Conservation (phyloP, 2,329 filamentous ascomycete species). For the Pseudonectria buxi region DNA sequence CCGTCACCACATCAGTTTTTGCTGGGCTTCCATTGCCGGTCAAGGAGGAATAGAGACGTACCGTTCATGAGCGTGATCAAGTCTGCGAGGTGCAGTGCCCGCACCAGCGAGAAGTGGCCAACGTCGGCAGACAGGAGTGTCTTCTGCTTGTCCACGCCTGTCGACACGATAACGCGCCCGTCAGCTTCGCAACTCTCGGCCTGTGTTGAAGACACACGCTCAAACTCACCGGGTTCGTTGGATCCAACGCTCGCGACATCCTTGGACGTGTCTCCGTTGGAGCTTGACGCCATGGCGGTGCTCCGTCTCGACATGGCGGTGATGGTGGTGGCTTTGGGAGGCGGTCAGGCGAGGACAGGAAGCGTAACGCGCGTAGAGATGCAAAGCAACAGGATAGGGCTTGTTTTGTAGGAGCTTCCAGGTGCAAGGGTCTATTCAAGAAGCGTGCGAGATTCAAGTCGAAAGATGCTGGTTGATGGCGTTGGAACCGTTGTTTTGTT, state of each 20-base stretch:
- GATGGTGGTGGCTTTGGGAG: background rate
- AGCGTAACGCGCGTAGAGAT: background rate
- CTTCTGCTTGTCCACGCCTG: constrained; percentile 70
- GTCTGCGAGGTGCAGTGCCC: constrained; percentile 71
- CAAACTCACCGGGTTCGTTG: constrained; percentile 28
- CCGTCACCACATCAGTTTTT: constrained; percentile 5
- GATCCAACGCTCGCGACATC: constrained; percentile 20
- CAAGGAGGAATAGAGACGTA: constrained; percentile 26
- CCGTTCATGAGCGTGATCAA: constrained; percentile 79
- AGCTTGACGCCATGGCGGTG: constrained; percentile 28
- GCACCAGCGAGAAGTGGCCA: constrained; percentile 65
- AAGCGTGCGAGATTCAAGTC: no score
- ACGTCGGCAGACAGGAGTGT: constrained; percentile 61
- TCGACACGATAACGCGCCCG: background rate
- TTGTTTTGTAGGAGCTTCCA: no score
- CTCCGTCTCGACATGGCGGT: constrained; percentile 57
- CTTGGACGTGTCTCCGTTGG: constrained; percentile 24
- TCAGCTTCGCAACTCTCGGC: constrained; percentile 1
- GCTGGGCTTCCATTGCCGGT: background rate
- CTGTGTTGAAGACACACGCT: background rate
- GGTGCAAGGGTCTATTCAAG: no score
- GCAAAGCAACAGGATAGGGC: background rate
- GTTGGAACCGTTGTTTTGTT: no score
- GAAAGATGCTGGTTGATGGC: no score
- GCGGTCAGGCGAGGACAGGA: background rate